phyloP scores from a whole-genome alignment of 2,329 filamentous ascomycete species.

The Chrysoporthe austroafricana region DNA sequence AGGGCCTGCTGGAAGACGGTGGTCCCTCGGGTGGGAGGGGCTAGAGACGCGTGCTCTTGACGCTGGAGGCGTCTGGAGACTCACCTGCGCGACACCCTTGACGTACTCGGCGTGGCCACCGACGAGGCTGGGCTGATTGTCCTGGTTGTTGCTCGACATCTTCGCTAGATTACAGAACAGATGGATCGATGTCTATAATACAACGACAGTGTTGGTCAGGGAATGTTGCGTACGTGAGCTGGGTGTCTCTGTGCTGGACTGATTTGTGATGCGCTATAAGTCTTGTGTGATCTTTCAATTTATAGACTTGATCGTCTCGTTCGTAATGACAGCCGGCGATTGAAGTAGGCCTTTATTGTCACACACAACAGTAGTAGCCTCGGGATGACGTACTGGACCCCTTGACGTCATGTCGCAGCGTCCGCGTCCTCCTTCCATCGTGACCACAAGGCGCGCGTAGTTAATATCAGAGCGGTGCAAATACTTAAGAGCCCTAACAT shows the following conservation, averaged over 20 bases:
- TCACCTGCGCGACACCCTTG: conserved; percentile 69
- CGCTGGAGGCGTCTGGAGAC: conserved; percentile 26
- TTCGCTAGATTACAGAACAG: neutral
- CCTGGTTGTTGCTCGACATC: conserved; percentile 30
- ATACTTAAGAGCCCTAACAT: too few species aligned
- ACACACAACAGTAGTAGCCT: neutral
- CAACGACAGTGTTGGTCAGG: too few species aligned
- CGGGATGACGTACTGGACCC: conserved; percentile 25
- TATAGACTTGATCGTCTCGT: too few species aligned
- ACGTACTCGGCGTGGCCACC: conserved; percentile 68
- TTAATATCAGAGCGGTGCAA: too few species aligned
- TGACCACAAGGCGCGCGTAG: conserved; percentile 1
- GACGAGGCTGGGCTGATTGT: conserved; percentile 61
- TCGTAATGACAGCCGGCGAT: neutral
- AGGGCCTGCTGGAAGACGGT: neutral
- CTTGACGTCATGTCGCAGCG: conserved; percentile 26
- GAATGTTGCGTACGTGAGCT: too few species aligned
- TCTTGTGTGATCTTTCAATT: too few species aligned
- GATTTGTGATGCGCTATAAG: too few species aligned
- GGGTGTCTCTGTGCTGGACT: too few species aligned
- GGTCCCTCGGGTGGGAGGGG: neutral
- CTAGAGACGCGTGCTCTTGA: neutral
- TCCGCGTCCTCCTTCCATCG: neutral
- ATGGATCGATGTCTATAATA: neutral
- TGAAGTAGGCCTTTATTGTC: neutral